phyloP scores from a whole-genome alignment of 1,139 yeast genomes.

The Dujonia santamariae region DNA sequence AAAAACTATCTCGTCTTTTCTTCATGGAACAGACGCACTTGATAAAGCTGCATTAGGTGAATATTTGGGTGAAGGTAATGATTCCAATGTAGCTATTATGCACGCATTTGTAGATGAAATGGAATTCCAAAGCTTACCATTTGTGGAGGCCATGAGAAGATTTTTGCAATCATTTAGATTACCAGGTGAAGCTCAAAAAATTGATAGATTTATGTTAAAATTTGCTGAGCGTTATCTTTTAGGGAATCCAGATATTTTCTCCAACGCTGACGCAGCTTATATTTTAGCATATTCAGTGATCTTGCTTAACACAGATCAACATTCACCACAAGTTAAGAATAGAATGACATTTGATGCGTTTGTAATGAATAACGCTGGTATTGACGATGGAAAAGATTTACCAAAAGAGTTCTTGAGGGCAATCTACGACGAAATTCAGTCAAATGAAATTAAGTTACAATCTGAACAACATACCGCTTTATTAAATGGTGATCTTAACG shows the following conservation, averaged over 20 bases:
- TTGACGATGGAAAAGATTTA: slow-evolving; percentile 85
- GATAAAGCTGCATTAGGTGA: slow-evolving; percentile 89
- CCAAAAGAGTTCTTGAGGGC: slow-evolving; percentile 68
- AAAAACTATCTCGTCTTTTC: slow-evolving; percentile 65
- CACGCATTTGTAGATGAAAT: slow-evolving; percentile 89
- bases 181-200: slow-evolving; percentile 98
- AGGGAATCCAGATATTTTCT: slow-evolving; percentile 81
- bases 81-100: slow-evolving; percentile 76
- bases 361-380: slow-evolving; percentile 83
- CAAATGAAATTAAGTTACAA: slow-evolving; percentile 82
- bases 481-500: slow-evolving; percentile 57
- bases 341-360: slow-evolving; percentile 90
- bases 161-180: slow-evolving; percentile 86
- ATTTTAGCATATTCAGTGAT: slow-evolving; percentile 90
- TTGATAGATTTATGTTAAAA: slow-evolving; percentile 93
- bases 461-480: slow-evolving; percentile 95
- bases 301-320: slow-evolving; percentile 91
- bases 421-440: slow-evolving; percentile 73
- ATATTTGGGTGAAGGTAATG: slow-evolving; percentile 86
- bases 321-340: slow-evolving; percentile 79
- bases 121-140: slow-evolving; percentile 67
- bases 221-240: slow-evolving; percentile 90
- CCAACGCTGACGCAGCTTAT: slow-evolving; percentile 93
- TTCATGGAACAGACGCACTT: slow-evolving; percentile 73
- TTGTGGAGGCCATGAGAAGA: slow-evolving; percentile 82